These are phyloP conservation scores for Camelina neglecta DNA, from an alignment of 345 rosid genomes.

Conservation along the genomic window DNA sequence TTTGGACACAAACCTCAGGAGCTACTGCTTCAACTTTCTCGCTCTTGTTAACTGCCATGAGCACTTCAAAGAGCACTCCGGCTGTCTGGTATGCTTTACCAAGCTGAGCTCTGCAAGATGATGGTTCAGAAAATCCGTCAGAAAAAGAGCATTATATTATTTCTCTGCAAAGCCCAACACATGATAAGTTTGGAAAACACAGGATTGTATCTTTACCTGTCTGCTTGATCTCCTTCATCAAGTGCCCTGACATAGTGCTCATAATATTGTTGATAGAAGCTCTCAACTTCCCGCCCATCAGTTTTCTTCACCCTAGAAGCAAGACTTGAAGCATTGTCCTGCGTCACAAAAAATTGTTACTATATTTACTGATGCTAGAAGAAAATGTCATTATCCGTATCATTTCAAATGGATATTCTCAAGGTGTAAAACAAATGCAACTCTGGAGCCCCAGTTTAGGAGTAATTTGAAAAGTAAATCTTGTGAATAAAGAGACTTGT, in stretches of 20 bases:
- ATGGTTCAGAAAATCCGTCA: slow-evolving; percentile 28
- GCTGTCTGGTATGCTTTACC: slow-evolving; percentile 99
- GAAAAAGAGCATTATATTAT: slow-evolving; percentile 21
- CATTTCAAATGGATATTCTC: slow-evolving; percentile 5
- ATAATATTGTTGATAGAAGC: slow-evolving; percentile 91
- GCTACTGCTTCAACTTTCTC: slow-evolving; percentile 99
- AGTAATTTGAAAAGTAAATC: slow-evolving; percentile 13
- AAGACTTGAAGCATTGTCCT: slow-evolving; percentile 96
- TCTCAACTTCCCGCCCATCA: slow-evolving; percentile 93
- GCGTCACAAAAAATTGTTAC: slow-evolving; percentile 15
- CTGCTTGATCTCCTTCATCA: slow-evolving; percentile 96
- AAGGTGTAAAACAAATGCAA: slow-evolving; percentile 3
- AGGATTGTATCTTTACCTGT: slow-evolving; percentile 57
- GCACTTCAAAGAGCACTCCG: slow-evolving; percentile 97
- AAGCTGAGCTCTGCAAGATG: slow-evolving; percentile 87
- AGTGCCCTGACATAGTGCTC: slow-evolving; percentile 89
- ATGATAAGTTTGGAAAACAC: not conserved
- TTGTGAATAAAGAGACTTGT: not conserved
- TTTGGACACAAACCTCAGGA: slow-evolving; percentile 75
- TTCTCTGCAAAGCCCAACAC: slow-evolving; percentile 2
- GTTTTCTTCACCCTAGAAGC: slow-evolving; percentile 94
- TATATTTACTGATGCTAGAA: slow-evolving; percentile 20
- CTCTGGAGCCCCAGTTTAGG: slow-evolving; percentile 4
- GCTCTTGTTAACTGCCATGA: slow-evolving; percentile 95
- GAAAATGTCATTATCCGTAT: slow-evolving; percentile 4